Base-by-base conservation (phyloP, 2,329 filamentous ascomycete species). In the Penicillium italicum region DNA sequence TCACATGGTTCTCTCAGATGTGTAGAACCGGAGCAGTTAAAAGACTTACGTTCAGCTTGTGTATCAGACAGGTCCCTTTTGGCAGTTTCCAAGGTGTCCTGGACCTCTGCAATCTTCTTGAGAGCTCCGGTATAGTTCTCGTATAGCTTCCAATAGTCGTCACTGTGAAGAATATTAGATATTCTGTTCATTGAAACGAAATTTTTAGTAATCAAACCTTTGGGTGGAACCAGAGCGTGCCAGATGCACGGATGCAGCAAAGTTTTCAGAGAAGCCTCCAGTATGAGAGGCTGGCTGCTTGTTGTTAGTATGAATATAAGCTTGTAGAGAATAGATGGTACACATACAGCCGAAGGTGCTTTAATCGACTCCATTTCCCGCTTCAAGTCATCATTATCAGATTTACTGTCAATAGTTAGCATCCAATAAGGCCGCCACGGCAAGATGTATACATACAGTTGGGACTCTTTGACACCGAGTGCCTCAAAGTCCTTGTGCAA, bases 401-500 rank as follows among this genome's bases (percentile, higher is more conserved):
- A 62, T 71, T 73, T 76, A 18, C 74, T 76, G 50, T 38, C 14
- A 36, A 37, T 20, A 31, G 50, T 72, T 58, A 72, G 67, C 43
- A 43, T 51, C 24, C 52, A 26, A 24, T 31, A 31, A 38, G 33
- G n/a, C 30, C 18, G 36, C 10, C 8, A 43, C 24, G 31, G 40
- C 16, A 36, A 26, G 12, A 28, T 22, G n/a, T 47, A 40, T 28
- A 63, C 73, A 59, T 46, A 76, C 74, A 75, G 59, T 45, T 75
- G 72, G 18, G 72, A 70, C 46, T 76, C 74, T 45, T 66, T 69
- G 48, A 69, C 65, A 20, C 73, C 73, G 31, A 74, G 70, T 20
- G 72, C 72, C 52, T 76, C 74, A 36, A 77, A 72, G 57, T 77
- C 74, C 52, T 74, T 73, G 50, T 74, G 72, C 36, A 77, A 64